Evolutionary conservation across 108 stramenopile genomes (phyloP).

Genomic region (Stephanodiscus minutulus): DNA sequence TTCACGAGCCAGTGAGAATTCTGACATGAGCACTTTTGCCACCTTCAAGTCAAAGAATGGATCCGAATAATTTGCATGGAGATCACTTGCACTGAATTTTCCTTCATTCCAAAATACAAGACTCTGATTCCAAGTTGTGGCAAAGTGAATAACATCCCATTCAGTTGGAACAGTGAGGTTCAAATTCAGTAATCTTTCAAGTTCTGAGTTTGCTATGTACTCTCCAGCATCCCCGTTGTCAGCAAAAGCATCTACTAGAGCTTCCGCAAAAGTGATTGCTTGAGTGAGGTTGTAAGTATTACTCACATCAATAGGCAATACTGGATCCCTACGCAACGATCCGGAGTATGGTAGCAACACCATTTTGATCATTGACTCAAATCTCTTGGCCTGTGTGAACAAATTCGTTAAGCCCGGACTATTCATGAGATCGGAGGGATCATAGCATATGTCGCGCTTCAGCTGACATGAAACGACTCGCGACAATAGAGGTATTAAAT

Average conservation of each 20-base stretch:
- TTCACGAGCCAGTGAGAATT: constrained; percentile 13
- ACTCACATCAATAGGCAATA: neutral
- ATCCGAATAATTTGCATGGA: constrained; percentile 13
- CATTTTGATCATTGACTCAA: constrained; percentile 5
- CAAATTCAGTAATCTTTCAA: neutral
- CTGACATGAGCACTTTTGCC: neutral
- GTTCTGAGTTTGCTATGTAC: constrained; percentile 18
- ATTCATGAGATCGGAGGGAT: constrained; percentile 20
- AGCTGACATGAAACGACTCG: constrained; percentile 29
- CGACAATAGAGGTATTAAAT: constrained; percentile 25
- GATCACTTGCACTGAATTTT: constrained; percentile 18
- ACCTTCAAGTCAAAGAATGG: constrained; percentile 31
- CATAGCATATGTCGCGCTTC: constrained; percentile 24
- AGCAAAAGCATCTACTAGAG: constrained; percentile 9
- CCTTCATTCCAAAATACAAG: constrained; percentile 25
- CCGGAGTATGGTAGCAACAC: constrained; percentile 26
- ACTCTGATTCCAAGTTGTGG: constrained; percentile 26
- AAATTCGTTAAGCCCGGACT: constrained; percentile 35
- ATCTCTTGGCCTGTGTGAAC: constrained; percentile 33
- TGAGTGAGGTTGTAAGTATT: constrained; percentile 6
- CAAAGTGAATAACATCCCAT: constrained; percentile 26
- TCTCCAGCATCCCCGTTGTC: constrained; percentile 28
- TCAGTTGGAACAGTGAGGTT: constrained; percentile 14
- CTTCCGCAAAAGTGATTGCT: constrained; percentile 10
- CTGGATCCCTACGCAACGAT: neutral